These are phyloP conservation scores for Capsicum rhomboideum DNA, from an alignment of 257 asterid species.

Conservation along the genomic window DNA sequence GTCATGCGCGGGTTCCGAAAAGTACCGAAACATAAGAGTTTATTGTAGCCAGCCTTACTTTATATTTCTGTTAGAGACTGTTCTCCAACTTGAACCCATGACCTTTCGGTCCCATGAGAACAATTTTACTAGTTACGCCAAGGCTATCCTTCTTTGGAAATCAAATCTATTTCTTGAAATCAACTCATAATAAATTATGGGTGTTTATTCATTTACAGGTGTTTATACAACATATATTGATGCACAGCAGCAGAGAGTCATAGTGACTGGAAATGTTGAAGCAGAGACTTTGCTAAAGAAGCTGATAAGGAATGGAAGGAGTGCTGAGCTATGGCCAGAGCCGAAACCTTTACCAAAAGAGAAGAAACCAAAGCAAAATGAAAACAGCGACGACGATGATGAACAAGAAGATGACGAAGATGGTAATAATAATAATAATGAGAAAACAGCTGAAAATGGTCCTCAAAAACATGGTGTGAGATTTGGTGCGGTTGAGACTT, in stretches of 20 bases:
- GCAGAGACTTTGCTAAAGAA: constrained; percentile 52
- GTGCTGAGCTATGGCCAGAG: constrained; percentile 80
- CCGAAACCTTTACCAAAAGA: constrained; percentile 38
- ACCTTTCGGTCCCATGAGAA: too few relatives aligned
- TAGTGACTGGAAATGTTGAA: constrained; percentile 70
- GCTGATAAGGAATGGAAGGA: constrained; percentile 52
- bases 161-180: too few relatives aligned
- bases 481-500: constrained; percentile 33
- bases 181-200: neutral
- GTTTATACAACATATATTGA: constrained; percentile 63
- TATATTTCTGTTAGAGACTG: too few relatives aligned
- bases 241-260: constrained; percentile 59
- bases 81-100: too few relatives aligned
- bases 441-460: constrained; percentile 18
- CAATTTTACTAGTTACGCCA: too few relatives aligned
- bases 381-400: constrained; percentile 33
- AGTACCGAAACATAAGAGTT: too few relatives aligned
- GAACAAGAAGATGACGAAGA: constrained; percentile 27
- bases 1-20: too few relatives aligned
- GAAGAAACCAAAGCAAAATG: constrained; percentile 22
- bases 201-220: constrained; percentile 27
- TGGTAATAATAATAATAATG: constrained; percentile 10
- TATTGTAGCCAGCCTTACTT: too few relatives aligned
- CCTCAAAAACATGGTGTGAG: constrained; percentile 31
- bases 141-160: too few relatives aligned